Evolutionary conservation across 2,329 filamentous ascomycete genomes (phyloP).

Genomic region (Lachnellula hyalina): DNA sequence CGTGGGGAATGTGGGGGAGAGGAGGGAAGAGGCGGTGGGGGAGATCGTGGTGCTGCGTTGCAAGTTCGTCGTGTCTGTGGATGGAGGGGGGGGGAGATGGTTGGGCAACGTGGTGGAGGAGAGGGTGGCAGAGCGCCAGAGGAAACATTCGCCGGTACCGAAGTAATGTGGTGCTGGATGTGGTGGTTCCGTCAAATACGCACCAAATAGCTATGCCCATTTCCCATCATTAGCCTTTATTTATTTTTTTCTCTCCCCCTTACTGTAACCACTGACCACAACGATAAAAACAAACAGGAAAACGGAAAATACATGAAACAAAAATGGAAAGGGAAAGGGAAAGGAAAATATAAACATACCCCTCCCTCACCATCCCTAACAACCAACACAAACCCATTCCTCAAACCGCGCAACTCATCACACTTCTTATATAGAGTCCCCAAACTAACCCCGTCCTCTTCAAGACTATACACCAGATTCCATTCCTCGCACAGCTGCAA

Average conservation of each 20-base stretch:
- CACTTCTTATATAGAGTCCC: constrained; percentile 80
- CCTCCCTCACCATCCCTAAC: constrained; percentile 72
- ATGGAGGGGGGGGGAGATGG: constrained; percentile 62
- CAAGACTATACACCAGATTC: constrained; percentile 81
- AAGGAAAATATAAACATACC: constrained; percentile 41
- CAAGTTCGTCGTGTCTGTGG: constrained; percentile 57
- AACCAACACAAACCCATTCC: constrained; percentile 86
- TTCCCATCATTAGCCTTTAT: neutral
- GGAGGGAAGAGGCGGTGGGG: constrained; percentile 15
- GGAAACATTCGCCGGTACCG: constrained; percentile 93
- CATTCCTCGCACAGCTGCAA: constrained; percentile 84
- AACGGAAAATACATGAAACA: constrained; percentile 22
- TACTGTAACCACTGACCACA: no score
- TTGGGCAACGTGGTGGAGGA: constrained; percentile 42
- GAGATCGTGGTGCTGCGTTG: constrained; percentile 56
- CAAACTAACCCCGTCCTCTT: constrained; percentile 85
- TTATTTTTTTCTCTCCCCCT: neutral
- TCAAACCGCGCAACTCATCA: constrained; percentile 57
- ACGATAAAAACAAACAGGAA: neutral
- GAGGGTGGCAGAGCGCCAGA: constrained; percentile 72
- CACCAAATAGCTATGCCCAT: constrained; percentile 67
- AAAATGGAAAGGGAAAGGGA: constrained; percentile 18
- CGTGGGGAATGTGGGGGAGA: constrained; percentile 28
- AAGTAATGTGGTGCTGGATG: constrained; percentile 81
- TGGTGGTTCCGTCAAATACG: constrained; percentile 86